Evolutionary conservation across 768 basidiomycete species (phyloP).

Genomic region (Lenzites betulinus): DNA sequence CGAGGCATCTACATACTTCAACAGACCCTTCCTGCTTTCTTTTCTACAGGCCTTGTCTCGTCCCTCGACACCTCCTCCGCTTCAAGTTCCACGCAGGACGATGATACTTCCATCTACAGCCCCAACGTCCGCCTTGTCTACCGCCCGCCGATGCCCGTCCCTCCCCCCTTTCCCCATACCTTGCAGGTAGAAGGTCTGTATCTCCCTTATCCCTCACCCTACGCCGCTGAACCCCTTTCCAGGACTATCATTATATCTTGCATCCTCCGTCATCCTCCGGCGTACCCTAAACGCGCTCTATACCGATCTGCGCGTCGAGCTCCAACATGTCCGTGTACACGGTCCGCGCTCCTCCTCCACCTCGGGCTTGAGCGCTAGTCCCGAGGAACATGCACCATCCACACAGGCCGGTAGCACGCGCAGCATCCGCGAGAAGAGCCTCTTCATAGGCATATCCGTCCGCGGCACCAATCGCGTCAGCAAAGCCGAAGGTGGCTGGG

Average conservation of each 20-base stretch:
- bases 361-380: neutral
- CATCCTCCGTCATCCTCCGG: slow-evolving; percentile 67
- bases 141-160: slow-evolving; percentile 66
- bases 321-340: slow-evolving; percentile 49
- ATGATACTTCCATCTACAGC: slow-evolving; percentile 59
- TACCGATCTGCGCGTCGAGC: slow-evolving; percentile 58
- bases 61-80: slow-evolving; percentile 47
- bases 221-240: neutral
- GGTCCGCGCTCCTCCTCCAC: slow-evolving; percentile 20
- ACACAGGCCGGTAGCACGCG: slow-evolving; percentile 16
- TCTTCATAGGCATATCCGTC: slow-evolving; percentile 57
- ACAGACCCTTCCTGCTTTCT: slow-evolving; percentile 73
- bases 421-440: slow-evolving; percentile 55
- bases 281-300: slow-evolving; percentile 79
- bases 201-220: neutral
- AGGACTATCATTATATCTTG: slow-evolving; percentile 75
- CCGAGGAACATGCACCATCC: neutral
- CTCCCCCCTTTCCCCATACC: slow-evolving; percentile 68
- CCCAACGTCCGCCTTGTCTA: slow-evolving; percentile 63
- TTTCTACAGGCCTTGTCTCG: slow-evolving; percentile 63
- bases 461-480: slow-evolving; percentile 64
- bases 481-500: slow-evolving; percentile 65
- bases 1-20: slow-evolving; percentile 70
- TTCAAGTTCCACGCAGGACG: slow-evolving; percentile 31
- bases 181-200: slow-evolving; percentile 68